Evolutionary conservation across 73 alveolate species (phyloP).

Genomic region (Stentor roeselii): DNA sequence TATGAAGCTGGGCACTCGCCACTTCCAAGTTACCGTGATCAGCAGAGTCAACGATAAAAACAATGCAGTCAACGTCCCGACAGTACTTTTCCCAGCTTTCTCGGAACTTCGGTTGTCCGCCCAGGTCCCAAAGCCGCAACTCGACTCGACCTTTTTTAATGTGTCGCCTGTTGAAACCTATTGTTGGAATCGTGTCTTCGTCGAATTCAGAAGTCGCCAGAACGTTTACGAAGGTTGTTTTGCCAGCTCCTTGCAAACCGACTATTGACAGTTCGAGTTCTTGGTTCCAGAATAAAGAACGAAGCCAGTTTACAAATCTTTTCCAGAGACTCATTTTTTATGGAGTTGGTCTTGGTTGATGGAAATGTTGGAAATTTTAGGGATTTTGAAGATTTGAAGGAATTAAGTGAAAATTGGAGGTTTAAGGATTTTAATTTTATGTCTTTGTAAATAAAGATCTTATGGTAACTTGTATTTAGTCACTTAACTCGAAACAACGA

Average conservation of each 20-base stretch:
- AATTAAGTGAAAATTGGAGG: too few relatives aligned
- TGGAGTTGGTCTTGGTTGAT: too few relatives aligned
- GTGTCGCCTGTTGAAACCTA: conserved; percentile 71
- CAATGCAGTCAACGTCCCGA: conserved; percentile 72
- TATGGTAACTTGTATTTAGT: conserved; percentile 21
- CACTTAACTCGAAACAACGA: conserved; percentile 12
- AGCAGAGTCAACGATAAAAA: conserved; percentile 81
- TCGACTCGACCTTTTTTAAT: conserved; percentile 63
- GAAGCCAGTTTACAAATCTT: conserved; percentile 61
- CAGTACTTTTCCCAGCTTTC: conserved; percentile 88
- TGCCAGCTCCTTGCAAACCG: conserved; percentile 82
- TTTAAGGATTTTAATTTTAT: too few relatives aligned
- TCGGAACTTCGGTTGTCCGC: conserved; percentile 81
- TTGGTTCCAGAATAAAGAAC: conserved; percentile 52
- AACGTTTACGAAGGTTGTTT: conserved; percentile 70
- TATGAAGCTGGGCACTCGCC: conserved; percentile 62
- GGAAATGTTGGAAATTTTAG: too few relatives aligned
- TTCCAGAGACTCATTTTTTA: conserved; percentile 28
- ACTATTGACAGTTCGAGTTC: conserved; percentile 72
- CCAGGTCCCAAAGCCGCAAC: conserved; percentile 83
- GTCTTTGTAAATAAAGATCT: too few relatives aligned
- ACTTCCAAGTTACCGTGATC: conserved; percentile 78
- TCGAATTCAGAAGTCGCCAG: conserved; percentile 81
- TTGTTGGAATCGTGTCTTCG: conserved; percentile 85
- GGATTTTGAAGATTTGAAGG: too few relatives aligned